Base-by-base conservation (phyloP, 495 filamentous ascomycete genomes). In the Trichocladium uniseriatum region DNA sequence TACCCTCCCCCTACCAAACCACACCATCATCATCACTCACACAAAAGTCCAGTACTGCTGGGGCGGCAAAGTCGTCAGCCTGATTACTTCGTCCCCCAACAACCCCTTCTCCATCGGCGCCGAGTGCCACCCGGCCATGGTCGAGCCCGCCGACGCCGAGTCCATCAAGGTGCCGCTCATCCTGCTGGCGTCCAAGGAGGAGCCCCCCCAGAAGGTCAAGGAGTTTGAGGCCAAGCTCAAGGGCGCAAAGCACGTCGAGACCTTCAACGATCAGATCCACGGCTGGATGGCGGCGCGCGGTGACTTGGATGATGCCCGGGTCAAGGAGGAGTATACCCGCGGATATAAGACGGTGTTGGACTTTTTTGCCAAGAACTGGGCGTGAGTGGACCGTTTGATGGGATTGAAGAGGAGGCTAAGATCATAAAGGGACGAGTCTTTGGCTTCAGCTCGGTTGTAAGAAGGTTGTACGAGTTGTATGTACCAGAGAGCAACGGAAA, bases 241-340 rank as follows among this genome's bases (percentile, higher is more conserved):
- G 58, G 76, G 79, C 45, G 71, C 80, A 46, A 83, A 89, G 56
- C 72, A 86, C 58, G 80, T 95, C 16, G 84, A 92, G 78, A 90
- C 76, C 28, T 95, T 87, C 58, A 51, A 65, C 9, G 81, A 85
- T 53, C 87, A 94, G 75, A 78, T 94, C 40, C 89, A 95, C 68
- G 89, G 89, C 24, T 95, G 82, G 79, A 94, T 95, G 89, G 87
- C 85, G 16, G 89, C 89, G 5, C 71, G 86, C 20, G 72, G 69
- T 18, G 75, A 92, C 60, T 61, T 94, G 32, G 76, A 81, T 48
- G 69, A 94, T 55, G 68, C 68, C 6, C 74, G 76, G 49, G 82
- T 87, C 36, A 79, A 74, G 63, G 75, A 72, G 59, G 87, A 90
- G 70, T 95, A 94, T 64, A 77, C 80, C 68, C 69, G 84, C 13